Conservation (phyloP, 768 basidiomycete genomes). For the Suillus ampliporus region DNA sequence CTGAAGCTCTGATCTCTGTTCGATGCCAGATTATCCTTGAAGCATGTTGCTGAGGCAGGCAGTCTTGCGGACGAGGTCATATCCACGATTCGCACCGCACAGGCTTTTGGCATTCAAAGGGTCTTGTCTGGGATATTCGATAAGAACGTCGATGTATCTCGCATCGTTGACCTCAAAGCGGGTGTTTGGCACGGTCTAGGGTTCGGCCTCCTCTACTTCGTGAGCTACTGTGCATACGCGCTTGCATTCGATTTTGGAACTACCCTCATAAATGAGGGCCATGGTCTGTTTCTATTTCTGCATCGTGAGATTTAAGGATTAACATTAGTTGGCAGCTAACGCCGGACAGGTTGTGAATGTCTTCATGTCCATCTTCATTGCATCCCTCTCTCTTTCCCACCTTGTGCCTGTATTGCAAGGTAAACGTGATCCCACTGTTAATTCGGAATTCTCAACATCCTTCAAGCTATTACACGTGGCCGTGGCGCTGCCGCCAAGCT, state of each 20-base stretch:
- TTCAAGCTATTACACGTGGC: conserved; percentile 50
- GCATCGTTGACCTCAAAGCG: conserved; percentile 40
- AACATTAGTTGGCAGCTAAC: conserved; percentile 26
- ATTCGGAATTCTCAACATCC: background rate
- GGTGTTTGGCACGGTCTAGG: conserved; percentile 43
- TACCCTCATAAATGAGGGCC: conserved; percentile 47
- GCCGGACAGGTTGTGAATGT: conserved; percentile 59
- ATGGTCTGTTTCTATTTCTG: conserved; percentile 24
- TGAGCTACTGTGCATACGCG: conserved; percentile 49
- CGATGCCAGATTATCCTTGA: conserved; percentile 41
- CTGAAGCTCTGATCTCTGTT: background rate
- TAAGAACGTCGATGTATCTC: conserved; percentile 42
- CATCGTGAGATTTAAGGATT: background rate
- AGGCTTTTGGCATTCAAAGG: conserved; percentile 59
- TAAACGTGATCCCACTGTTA: conserved; percentile 13
- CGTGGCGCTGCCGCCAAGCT: conserved; percentile 62
- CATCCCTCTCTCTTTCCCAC: conserved; percentile 59
- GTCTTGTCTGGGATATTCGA: conserved; percentile 53
- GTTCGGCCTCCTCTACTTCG: conserved; percentile 54
- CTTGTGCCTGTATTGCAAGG: conserved; percentile 57
- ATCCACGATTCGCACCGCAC: conserved; percentile 57
- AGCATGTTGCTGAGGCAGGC: conserved; percentile 51
- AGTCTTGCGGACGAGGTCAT: conserved; percentile 67
- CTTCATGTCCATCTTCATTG: conserved; percentile 55
- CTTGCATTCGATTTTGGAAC: conserved; percentile 55